A percentile compares a stretch with the other conserved stretches of the same genome.
These are phyloP conservation scores for Chytriomyces confervae DNA, from an alignment of 192 early-diverging fungal species.

Conservation along the genomic window DNA sequence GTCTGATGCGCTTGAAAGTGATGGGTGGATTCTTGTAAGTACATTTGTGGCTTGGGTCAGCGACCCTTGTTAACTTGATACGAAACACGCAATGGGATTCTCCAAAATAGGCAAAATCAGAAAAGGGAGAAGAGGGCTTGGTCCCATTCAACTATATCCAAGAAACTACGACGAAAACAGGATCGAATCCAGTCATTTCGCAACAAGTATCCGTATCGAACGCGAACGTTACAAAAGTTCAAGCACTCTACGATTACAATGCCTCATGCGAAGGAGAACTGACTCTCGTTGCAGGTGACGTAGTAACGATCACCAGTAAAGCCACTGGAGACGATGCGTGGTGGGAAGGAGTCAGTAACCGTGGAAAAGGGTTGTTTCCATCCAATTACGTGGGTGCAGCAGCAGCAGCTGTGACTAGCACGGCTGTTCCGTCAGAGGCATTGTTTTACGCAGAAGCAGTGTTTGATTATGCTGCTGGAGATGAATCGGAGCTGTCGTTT, in stretches of 20 bases:
- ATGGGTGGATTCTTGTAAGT: conserved; percentile 53
- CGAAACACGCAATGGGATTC: too few relatives aligned
- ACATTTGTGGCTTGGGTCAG: not conserved
- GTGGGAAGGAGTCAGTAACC: conserved; percentile 83
- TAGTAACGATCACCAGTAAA: conserved; percentile 46
- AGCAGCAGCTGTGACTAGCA: not conserved
- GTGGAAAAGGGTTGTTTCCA: conserved; percentile 80
- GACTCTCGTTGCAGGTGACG: conserved; percentile 64
- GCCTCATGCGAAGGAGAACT: conserved; percentile 92
- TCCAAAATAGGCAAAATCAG: too few relatives aligned
- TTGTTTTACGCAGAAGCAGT: conserved; percentile 71
- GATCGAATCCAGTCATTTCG: not conserved
- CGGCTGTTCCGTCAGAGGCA: not conserved
- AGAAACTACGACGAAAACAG: not conserved
- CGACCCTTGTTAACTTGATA: too few relatives aligned
- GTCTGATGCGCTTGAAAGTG: conserved; percentile 34
- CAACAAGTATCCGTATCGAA: not conserved
- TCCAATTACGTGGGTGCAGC: conserved; percentile 81
- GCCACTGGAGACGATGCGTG: conserved; percentile 76
- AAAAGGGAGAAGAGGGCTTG: conserved; percentile 34
- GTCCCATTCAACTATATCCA: conserved; percentile 53
- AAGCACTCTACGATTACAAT: conserved; percentile 80
- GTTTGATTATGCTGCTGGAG: conserved; percentile 88
- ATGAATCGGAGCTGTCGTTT: conserved; percentile 87
- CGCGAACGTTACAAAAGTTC: conserved; percentile 7